phyloP scores from a whole-genome alignment of 2,329 filamentous ascomycete species.

The Colletotrichum echinochloae region DNA sequence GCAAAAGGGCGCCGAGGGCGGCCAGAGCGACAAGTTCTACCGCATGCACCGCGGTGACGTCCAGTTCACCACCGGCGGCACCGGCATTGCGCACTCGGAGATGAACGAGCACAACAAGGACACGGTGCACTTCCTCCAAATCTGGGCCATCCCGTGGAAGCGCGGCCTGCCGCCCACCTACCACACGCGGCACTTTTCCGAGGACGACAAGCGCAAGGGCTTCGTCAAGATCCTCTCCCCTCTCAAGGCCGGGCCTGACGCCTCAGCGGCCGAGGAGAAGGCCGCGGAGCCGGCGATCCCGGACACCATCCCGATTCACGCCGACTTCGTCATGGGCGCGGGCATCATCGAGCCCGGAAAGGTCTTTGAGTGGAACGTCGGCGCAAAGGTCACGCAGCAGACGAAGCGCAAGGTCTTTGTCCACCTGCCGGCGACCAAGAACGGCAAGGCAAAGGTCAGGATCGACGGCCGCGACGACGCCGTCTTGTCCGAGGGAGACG shows the following conservation, averaged over 20 bases:
- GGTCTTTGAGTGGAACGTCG: constrained; percentile 79
- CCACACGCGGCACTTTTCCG: constrained; percentile 78
- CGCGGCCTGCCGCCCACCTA: constrained; percentile 79
- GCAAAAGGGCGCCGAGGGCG: constrained; percentile 73
- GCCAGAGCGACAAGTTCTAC: constrained; percentile 72
- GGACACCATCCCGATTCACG: constrained; percentile 84
- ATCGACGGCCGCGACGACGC: constrained; percentile 75
- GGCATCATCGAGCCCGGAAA: constrained; percentile 75
- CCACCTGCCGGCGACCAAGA: constrained; percentile 84
- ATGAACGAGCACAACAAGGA: constrained; percentile 79
- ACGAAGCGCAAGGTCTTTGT: constrained; percentile 80
- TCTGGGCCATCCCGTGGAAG: constrained; percentile 87
- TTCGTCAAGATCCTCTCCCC: constrained; percentile 84
- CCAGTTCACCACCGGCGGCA: constrained; percentile 91
- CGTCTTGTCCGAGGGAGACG: constrained; percentile 81
- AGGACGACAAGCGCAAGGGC: constrained; percentile 76
- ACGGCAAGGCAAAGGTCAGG: constrained; percentile 78
- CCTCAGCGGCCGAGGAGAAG: constrained; percentile 71
- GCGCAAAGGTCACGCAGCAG: constrained; percentile 64
- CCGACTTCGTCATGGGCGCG: constrained; percentile 86
- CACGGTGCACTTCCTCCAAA: constrained; percentile 87
- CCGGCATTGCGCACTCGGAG: constrained; percentile 83
- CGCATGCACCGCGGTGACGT: constrained; percentile 84
- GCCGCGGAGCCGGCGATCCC: constrained; percentile 70
- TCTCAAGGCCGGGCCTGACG: constrained; percentile 73